Evolutionary conservation across 805 yeast species (phyloP).

Genomic region (Phaffomyces antillensis): DNA sequence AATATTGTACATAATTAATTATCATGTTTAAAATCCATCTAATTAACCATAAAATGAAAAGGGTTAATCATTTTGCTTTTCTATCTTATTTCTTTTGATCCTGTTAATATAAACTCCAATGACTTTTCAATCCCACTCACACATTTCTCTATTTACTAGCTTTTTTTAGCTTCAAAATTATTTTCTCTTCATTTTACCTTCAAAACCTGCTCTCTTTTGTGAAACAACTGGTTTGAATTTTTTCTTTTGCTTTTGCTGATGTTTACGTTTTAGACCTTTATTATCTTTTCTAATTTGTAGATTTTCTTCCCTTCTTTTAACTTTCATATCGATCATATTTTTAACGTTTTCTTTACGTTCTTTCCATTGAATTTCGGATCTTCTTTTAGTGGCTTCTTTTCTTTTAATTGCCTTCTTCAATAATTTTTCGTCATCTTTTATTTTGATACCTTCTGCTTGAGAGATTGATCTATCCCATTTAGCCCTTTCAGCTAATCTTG

Average conservation of each 20-base stretch:
- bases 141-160: too few relatives aligned
- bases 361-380: constrained; percentile 86
- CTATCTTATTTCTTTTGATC: neutral
- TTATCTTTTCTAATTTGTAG: constrained; percentile 77
- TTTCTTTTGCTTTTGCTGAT: constrained; percentile 60
- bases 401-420: constrained; percentile 80
- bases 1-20: too few relatives aligned
- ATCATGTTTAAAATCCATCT: too few relatives aligned
- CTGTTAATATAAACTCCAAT: too few relatives aligned
- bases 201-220: constrained; percentile 81
- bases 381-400: constrained; percentile 75
- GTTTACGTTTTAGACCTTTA: constrained; percentile 73
- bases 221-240: constrained; percentile 52
- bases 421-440: constrained; percentile 84
- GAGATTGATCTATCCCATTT: constrained; percentile 81
- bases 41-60: too few relatives aligned
- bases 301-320: constrained; percentile 88
- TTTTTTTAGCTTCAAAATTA: neutral
- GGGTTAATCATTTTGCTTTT: too few relatives aligned
- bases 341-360: constrained; percentile 80
- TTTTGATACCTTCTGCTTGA: constrained; percentile 82
- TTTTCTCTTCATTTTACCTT: constrained; percentile 42
- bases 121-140: too few relatives aligned
- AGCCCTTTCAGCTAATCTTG: constrained; percentile 56
- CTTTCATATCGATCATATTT: constrained; percentile 65